These are phyloP conservation scores for Rhizopus sp. DNA, from an alignment of 371 early-diverging fungal species.

Conservation along the genomic window DNA sequence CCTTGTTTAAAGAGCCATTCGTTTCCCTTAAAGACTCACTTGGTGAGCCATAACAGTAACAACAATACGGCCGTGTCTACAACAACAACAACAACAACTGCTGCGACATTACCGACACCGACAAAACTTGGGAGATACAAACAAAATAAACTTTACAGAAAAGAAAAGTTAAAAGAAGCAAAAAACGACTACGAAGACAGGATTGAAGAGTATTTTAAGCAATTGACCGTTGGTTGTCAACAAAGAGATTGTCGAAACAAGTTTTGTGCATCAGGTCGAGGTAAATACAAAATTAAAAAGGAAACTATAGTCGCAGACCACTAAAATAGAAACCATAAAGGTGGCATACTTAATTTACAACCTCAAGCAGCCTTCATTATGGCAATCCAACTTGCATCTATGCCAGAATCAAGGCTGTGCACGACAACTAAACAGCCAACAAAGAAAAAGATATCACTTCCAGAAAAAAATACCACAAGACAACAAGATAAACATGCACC, in stretches of 20 bases:
- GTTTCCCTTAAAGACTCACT: constrained; percentile 11
- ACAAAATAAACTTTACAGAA: constrained; percentile 20
- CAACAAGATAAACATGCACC: constrained; percentile 2
- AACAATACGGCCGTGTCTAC: constrained; percentile 1
- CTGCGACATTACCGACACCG: constrained; percentile 8
- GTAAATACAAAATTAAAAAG: constrained; percentile 16
- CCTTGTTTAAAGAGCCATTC: constrained; percentile 5
- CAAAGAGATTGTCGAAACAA: constrained; percentile 39
- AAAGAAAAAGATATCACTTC: background rate
- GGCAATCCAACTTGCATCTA: constrained; percentile 49
- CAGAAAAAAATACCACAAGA: constrained; percentile 2
- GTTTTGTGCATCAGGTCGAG: constrained; percentile 47
- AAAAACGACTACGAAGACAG: constrained; percentile 37
- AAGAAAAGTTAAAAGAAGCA: constrained; percentile 36
- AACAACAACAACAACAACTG: background rate
- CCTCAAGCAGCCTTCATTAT: constrained; percentile 50
- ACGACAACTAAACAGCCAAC: background rate
- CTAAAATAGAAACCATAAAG: constrained; percentile 13
- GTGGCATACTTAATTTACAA: constrained; percentile 42
- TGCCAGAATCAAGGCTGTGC: constrained; percentile 36
- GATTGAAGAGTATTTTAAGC: constrained; percentile 42
- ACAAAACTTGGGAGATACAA: constrained; percentile 12
- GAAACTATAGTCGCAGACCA: too few species aligned
- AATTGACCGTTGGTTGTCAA: constrained; percentile 45
- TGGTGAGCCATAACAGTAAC: background rate